Evolutionary conservation across 768 basidiomycete species (phyloP).

Genomic region (Cystobasidium ongulense): DNA sequence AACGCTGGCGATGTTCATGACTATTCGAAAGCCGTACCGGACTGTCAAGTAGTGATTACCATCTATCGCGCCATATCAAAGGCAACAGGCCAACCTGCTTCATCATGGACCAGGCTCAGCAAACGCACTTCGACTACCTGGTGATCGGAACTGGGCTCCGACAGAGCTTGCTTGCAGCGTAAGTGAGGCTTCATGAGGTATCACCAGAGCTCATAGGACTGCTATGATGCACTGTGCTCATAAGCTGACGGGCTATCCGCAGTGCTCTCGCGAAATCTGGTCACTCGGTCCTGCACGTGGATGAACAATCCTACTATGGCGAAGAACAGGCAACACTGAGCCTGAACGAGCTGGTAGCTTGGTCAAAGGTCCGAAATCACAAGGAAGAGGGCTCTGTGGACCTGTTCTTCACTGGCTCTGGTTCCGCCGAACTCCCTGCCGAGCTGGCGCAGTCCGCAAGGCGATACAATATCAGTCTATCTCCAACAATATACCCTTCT

Average conservation of each 20-base stretch:
- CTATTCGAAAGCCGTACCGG: too few relatives aligned
- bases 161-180: constrained; percentile 86
- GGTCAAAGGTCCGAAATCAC: constrained; percentile 48
- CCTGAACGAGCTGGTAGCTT: constrained; percentile 68
- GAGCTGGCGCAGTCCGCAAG: constrained; percentile 54
- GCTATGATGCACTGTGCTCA: background rate
- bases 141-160: constrained; percentile 54
- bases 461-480: constrained; percentile 76
- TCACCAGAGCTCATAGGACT: background rate
- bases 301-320: constrained; percentile 77
- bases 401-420: constrained; percentile 5
- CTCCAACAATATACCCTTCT: constrained; percentile 71
- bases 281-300: constrained; percentile 76
- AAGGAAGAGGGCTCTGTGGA: constrained; percentile 42
- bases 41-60: too few relatives aligned
- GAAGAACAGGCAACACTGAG: constrained; percentile 70
- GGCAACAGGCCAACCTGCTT: too few relatives aligned
- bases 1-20: too few relatives aligned
- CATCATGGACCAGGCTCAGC: background rate
- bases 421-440: constrained; percentile 33
- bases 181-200: constrained; percentile 46
- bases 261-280: constrained; percentile 84
- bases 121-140: constrained; percentile 47
- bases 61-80: too few relatives aligned
- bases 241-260: constrained; percentile 35